Base-by-base conservation (phyloP, 1,284 basidiomycete species). In the Pseudozyma thailandica region DNA sequence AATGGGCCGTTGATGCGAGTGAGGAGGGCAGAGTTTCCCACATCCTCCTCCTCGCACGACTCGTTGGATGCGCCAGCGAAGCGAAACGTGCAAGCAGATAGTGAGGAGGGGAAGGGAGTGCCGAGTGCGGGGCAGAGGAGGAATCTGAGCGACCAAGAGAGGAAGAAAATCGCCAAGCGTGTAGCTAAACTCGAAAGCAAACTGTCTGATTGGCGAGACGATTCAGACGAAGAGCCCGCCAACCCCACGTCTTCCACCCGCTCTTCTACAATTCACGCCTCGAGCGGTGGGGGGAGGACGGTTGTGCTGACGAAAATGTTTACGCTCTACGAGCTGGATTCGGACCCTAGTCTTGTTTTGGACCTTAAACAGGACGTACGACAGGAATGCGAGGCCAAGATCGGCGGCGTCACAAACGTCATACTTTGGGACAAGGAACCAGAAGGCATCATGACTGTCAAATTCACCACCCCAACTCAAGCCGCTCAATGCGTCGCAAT, bases 331-430 rank as follows among this genome's bases (percentile, higher is more conserved):
- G 93, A 96, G 77, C 87, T 99, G 1, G 90, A 93, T 33, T 89
- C 92, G 74, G 95, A 99, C 77, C 87, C 92, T 0, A 88, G 91
- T 4, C 84, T 98, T 20, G 85, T 98, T 12, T 87, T 98, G 10
- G 95, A 98, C 76, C 87, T 98, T 50, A 97, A 97, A 80, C 91
- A 96, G 75, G 95, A 98, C 74, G 94, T 98, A 9, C 88, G 95
- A 54, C 93, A 96, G 37, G 95, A 99, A 80, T 96, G 93, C 70
- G 90, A 91, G 50, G 31, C 44, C 18, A 87, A 87, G 0, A 84
- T 98, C 12, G 96, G 96, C n/a, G 90, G 92, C 71, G 95, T 98
- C 2, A 98, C 94, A 1, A 97, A 93, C 77, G 92, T 98, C 0
- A 89, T 93, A n/a, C 84, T 99, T 28, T 98, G 95, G 83, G 95